Percentiles rank a stretch among this genome's conserved stretches.
phyloP scores from a whole-genome alignment of 2,329 filamentous ascomycete genomes.

The Blastomyces emzantsi region DNA sequence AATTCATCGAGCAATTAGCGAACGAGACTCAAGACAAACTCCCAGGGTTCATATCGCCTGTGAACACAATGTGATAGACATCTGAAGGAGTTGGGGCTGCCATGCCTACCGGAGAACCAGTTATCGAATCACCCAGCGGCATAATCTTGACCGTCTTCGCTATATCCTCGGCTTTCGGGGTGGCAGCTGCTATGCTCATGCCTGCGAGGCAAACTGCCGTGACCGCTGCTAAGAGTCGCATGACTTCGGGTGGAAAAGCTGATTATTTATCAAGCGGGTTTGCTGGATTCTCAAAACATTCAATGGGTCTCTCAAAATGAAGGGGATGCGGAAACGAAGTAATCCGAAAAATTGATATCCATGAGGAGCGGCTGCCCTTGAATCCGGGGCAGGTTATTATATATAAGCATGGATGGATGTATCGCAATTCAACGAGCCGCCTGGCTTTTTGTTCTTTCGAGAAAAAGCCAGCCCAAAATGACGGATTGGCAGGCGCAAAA shows the following conservation, averaged over 20 bases:
- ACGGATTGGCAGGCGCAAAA: not conserved
- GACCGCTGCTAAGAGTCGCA: not conserved
- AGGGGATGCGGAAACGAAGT: not conserved
- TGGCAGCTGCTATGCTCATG: not conserved
- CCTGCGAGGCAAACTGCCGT: slow-evolving; percentile 6
- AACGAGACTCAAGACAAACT: not conserved
- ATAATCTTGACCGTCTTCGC: slow-evolving; percentile 6
- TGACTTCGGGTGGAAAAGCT: not conserved
- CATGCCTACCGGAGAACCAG: slow-evolving; percentile 3
- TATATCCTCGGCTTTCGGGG: not conserved
- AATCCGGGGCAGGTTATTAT: not conserved
- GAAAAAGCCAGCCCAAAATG: not conserved
- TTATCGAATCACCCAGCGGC: slow-evolving; percentile 9
- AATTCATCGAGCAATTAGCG: not conserved
- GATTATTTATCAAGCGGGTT: not conserved
- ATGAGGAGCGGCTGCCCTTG: not conserved
- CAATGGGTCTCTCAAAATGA: not conserved
- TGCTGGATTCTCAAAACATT: not conserved
- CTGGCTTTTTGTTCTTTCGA: not conserved
- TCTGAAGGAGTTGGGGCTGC: not conserved
- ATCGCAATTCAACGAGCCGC: not conserved
- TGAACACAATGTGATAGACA: not conserved
- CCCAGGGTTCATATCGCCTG: not conserved
- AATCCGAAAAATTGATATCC: not conserved
- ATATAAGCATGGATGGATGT: not conserved